These are phyloP conservation scores for Kappamyces sp. DNA, from an alignment of 192 early-diverging fungal genomes.

Conservation along the genomic window DNA sequence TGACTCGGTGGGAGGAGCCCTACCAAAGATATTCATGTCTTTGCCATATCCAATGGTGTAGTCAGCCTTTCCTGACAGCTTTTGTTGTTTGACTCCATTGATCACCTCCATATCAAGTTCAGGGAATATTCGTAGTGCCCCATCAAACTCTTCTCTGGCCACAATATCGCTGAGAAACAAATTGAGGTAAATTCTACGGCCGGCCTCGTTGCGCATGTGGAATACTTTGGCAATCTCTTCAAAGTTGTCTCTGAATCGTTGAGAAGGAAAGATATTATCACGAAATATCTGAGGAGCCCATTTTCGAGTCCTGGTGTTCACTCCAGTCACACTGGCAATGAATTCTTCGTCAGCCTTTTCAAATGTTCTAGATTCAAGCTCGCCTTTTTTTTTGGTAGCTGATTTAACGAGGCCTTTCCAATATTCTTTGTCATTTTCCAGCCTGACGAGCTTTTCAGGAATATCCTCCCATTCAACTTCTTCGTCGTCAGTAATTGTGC, in stretches of 20 bases:
- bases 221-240: constrained; percentile 15
- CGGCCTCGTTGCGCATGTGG: constrained; percentile 19
- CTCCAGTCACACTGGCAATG: constrained; percentile 21
- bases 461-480: constrained; percentile 21
- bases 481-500: constrained; percentile 9
- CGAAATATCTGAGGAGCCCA: constrained; percentile 12
- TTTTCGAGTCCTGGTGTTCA: constrained; percentile 14
- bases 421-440: constrained; percentile 15
- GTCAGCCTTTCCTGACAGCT: constrained; percentile 28
- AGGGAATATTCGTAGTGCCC: constrained; percentile 23
- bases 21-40: constrained; percentile 19
- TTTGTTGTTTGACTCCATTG: constrained; percentile 27
- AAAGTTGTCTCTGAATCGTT: constrained; percentile 15
- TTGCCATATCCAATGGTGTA: constrained; percentile 30
- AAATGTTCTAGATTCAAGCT: constrained; percentile 17
- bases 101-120: constrained; percentile 21
- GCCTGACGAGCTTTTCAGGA: constrained; percentile 6
- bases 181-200: constrained; percentile 29
- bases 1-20: constrained; percentile 20
- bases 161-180: constrained; percentile 32
- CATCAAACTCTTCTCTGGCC: constrained; percentile 21
- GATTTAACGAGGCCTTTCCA: constrained; percentile 23
- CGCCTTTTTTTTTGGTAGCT: constrained; percentile 20
- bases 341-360: constrained; percentile 16
- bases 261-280: constrained; percentile 9